Evolutionary conservation across 768 basidiomycete genomes (phyloP), one percentile per base, ranked within the genome.

Genomic region (Kwoniella mangroviensis): DNA sequence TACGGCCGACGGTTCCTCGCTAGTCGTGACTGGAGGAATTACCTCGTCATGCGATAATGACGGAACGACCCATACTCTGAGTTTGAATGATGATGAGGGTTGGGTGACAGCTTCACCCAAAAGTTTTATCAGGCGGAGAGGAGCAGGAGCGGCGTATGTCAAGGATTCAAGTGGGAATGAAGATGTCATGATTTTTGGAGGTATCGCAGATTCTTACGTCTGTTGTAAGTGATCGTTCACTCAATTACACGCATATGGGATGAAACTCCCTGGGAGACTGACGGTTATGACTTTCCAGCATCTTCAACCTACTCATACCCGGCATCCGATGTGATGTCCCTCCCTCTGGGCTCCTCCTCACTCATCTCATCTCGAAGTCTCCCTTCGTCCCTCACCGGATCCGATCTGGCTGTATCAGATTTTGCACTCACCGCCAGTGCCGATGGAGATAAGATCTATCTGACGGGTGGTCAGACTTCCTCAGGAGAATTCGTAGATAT

Each of bases 1-100:
- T 7, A 69, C 75, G 10, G 53, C 70, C 6, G 68, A 79, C n/a
- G 70, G 61, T 1, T 68, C 60, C 28, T 72, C 69, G 2, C 42
- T 81, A 42, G 70, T 79, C 59, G 72, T 75, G 19, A 42, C 78
- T n/a, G 80, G 80, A n/a, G 82, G 82, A n/a, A 72, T 81, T 75
- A 83, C 82, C 12, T 73, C 76, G 3, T 64, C 66, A 17, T 83
- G 82, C 62, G 19, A 56, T 6, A 56, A 68, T 1, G 82, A 83
- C 60, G 65, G 65, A 13, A 24, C 78, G 0, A 61, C 73, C 19
- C 81, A 82, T 58, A 75, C 80, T 1, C 68, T 82, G 22, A 61
- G 72, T 43, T 57, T 82, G 6, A 28, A 51, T 13, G 61, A 52
- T 3, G 68, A 59, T 9, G 52, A 45, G 12, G 71, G 67, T 26